Percentiles rank a stretch among this genome's conserved stretches.
These are phyloP conservation scores for Eragrostis tef DNA, from an alignment of 202 grass and related monocot species.

Conservation along the genomic window DNA sequence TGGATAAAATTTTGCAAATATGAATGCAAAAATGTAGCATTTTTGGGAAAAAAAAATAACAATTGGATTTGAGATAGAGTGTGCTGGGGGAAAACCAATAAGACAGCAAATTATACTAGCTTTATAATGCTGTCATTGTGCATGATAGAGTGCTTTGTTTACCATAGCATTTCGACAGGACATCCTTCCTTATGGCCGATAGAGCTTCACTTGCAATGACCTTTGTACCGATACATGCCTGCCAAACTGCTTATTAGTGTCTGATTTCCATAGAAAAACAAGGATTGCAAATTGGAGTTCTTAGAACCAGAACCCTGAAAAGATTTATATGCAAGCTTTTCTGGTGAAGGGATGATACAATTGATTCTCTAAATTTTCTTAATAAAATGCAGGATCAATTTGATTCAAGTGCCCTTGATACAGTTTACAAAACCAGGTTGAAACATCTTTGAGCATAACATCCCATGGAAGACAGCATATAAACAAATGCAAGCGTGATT, in stretches of 20 bases:
- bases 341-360: neutral
- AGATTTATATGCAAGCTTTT: neutral
- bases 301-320: neutral
- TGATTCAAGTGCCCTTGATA: slow-evolving; percentile 9
- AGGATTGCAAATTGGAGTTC: slow-evolving; percentile 10
- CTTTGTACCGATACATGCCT: slow-evolving; percentile 96
- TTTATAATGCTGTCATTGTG: slow-evolving; percentile 37
- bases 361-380: slow-evolving; percentile 5
- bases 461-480: neutral
- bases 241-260: slow-evolving; percentile 45
- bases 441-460: slow-evolving; percentile 21
- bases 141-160: slow-evolving; percentile 48
- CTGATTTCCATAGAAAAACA: slow-evolving; percentile 33
- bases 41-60: neutral
- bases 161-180: slow-evolving; percentile 98
- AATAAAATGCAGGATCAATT: slow-evolving; percentile 9
- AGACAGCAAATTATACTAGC: neutral
- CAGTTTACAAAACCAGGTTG: slow-evolving; percentile 16
- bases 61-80: slow-evolving; percentile 8
- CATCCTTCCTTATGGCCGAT: slow-evolving; percentile 97
- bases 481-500: neutral
- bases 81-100: neutral
- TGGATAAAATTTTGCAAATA: slow-evolving; percentile 39
- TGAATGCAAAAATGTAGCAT: neutral
- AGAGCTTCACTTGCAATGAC: slow-evolving; percentile 94